phyloP scores from a whole-genome alignment of 2,329 filamentous ascomycete genomes.

The Ophiostoma tasmaniense region DNA sequence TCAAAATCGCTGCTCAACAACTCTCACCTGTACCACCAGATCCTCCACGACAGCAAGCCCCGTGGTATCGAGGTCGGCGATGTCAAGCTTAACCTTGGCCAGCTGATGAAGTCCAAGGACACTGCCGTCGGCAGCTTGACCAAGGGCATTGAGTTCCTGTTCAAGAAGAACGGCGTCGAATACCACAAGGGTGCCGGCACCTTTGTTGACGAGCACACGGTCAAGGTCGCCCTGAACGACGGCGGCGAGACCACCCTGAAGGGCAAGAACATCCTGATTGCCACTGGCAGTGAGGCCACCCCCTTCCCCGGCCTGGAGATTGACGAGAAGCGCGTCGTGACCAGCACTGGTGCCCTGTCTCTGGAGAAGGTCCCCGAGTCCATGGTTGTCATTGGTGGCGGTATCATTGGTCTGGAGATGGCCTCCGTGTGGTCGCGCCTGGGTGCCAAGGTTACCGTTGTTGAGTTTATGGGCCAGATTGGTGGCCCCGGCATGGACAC shows the following conservation, averaged over 20 bases:
- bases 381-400: conserved; percentile 94
- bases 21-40: conserved; percentile 95
- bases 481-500: conserved; percentile 95
- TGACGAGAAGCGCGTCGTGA: conserved; percentile 95
- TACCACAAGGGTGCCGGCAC: conserved; percentile 91
- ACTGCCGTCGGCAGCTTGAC: conserved; percentile 80
- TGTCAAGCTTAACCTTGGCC: conserved; percentile 87
- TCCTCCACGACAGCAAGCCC: conserved; percentile 92
- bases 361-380: conserved; percentile 88
- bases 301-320: conserved; percentile 94
- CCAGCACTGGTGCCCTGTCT: conserved; percentile 88
- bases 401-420: conserved; percentile 99
- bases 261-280: conserved; percentile 97
- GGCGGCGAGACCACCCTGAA: conserved; percentile 80
- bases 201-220: conserved; percentile 80
- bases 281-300: conserved; percentile 89
- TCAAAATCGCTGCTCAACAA: conserved; percentile 99
- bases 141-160: conserved; percentile 94
- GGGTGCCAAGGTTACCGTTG: conserved; percentile 89
- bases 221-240: conserved; percentile 83
- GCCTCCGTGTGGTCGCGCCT: conserved; percentile 93
- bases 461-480: conserved; percentile 93
- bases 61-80: conserved; percentile 96
- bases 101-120: conserved; percentile 99
- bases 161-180: conserved; percentile 99